A percentile compares a stretch with the other conserved stretches of the same genome.
Conservation (phyloP, 148 eudicot species). For the Persicaria tinctoria region DNA sequence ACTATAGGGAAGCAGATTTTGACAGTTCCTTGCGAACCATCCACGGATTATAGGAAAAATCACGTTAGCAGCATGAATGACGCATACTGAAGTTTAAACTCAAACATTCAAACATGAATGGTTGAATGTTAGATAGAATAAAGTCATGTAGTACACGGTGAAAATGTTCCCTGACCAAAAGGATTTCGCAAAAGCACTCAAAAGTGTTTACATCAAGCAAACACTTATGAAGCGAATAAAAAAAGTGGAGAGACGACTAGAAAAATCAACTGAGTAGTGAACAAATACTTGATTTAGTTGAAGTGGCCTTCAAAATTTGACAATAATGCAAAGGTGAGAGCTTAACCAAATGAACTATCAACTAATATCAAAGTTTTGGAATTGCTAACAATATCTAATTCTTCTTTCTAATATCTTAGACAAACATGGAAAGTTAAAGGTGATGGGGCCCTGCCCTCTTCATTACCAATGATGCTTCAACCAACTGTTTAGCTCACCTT, state of each 20-base stretch:
- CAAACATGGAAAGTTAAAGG: neutral
- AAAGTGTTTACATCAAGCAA: too few relatives aligned
- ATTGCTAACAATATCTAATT: neutral
- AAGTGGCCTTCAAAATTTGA: neutral
- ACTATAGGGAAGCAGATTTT: neutral
- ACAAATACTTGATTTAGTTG: neutral
- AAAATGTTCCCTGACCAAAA: neutral
- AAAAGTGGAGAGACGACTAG: neutral
- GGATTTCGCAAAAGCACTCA: neutral
- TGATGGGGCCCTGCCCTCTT: neutral
- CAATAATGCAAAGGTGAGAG: neutral
- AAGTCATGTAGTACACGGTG: neutral
- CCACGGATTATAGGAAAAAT: neutral
- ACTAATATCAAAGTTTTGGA: neutral
- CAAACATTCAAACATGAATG: too few relatives aligned
- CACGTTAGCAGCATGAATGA: neutral
- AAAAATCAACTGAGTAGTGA: neutral
- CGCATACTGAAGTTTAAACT: neutral
- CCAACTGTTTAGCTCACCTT: conserved; percentile 35
- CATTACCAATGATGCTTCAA: neutral
- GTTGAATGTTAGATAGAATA: neutral
- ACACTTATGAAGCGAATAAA: neutral
- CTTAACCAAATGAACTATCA: neutral
- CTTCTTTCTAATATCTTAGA: neutral
- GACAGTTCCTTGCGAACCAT: neutral